phyloP scores from a whole-genome alignment of 2,329 filamentous ascomycete species.

The Bipolaris victoriae region DNA sequence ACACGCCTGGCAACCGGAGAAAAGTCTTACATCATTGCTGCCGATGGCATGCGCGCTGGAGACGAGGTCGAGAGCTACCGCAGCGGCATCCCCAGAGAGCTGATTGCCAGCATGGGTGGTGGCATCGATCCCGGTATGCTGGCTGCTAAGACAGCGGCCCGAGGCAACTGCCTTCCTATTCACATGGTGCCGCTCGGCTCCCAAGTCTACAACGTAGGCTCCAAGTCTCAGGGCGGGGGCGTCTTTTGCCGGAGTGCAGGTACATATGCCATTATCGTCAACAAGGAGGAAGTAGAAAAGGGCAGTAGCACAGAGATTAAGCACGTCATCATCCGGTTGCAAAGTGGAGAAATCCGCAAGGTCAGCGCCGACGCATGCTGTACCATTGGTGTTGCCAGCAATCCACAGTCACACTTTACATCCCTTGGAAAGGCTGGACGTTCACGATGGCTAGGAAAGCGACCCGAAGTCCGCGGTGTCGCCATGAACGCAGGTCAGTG shows the following conservation, averaged over 20 bases:
- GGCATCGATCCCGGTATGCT: constrained; percentile 92
- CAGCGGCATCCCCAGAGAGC: constrained; percentile 81
- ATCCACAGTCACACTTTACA: constrained; percentile 85
- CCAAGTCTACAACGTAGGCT: constrained; percentile 87
- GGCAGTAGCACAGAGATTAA: constrained; percentile 67
- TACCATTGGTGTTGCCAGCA: constrained; percentile 93
- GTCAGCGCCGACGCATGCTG: constrained; percentile 93
- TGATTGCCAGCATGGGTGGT: constrained; percentile 92
- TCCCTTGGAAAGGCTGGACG: constrained; percentile 95
- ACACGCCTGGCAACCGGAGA: constrained; percentile 74
- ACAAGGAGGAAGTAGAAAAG: constrained; percentile 78
- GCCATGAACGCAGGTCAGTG: constrained; percentile 90
- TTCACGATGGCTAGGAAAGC: constrained; percentile 89
- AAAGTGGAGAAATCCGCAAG: constrained; percentile 89
- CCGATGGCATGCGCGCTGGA: constrained; percentile 90
- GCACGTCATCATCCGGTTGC: constrained; percentile 82
- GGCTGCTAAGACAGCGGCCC: constrained; percentile 89
- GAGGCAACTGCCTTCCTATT: constrained; percentile 92
- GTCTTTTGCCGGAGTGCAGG: constrained; percentile 96
- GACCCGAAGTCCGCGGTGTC: constrained; percentile 93
- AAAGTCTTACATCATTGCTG: constrained; percentile 92
- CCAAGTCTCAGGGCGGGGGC: constrained; percentile 71
- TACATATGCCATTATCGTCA: constrained; percentile 85
- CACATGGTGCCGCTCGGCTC: constrained; percentile 97
- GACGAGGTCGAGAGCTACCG: constrained; percentile 93